These are phyloP conservation scores for Entonaema liquescens DNA, from an alignment of 495 filamentous ascomycete genomes.

Conservation along the genomic window DNA sequence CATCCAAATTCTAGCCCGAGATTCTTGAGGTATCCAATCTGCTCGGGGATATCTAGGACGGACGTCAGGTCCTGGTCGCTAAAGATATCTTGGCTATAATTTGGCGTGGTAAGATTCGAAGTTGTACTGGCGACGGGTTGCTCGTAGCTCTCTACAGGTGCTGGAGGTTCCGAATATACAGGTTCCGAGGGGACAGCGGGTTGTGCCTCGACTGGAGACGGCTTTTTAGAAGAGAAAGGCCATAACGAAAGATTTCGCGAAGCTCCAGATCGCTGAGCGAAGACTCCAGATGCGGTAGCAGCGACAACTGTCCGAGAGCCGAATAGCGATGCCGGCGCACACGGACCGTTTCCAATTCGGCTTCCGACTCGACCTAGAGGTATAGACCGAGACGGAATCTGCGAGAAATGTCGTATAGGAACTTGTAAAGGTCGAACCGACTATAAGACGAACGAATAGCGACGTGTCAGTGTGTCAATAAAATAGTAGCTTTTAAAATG, in stretches of 20 bases:
- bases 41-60: conserved; percentile 66
- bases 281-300: conserved; percentile 32
- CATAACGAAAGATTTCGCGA: conserved; percentile 46
- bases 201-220: conserved; percentile 18
- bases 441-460: conserved; percentile 19
- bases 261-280: conserved; percentile 43
- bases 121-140: background rate
- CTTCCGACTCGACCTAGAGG: conserved; percentile 5
- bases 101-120: conserved; percentile 1
- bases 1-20: conserved; percentile 87
- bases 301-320: conserved; percentile 9
- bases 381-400: conserved; percentile 21
- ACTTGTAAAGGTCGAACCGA: conserved; percentile 23
- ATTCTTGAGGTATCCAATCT: conserved; percentile 82
- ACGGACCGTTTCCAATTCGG: background rate
- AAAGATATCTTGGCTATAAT: conserved; percentile 10
- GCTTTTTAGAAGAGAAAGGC: conserved; percentile 43
- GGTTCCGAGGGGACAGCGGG: conserved; percentile 5
- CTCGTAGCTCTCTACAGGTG: background rate
- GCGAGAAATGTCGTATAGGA: conserved; percentile 38
- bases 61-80: conserved; percentile 53
- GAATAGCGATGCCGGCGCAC: conserved; percentile 4
- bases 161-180: background rate
- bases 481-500: conserved; percentile 6
- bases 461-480: conserved; percentile 26